Evolutionary conservation across 345 rosid genomes (phyloP).

Genomic region (Eucalyptus tenuipes): DNA sequence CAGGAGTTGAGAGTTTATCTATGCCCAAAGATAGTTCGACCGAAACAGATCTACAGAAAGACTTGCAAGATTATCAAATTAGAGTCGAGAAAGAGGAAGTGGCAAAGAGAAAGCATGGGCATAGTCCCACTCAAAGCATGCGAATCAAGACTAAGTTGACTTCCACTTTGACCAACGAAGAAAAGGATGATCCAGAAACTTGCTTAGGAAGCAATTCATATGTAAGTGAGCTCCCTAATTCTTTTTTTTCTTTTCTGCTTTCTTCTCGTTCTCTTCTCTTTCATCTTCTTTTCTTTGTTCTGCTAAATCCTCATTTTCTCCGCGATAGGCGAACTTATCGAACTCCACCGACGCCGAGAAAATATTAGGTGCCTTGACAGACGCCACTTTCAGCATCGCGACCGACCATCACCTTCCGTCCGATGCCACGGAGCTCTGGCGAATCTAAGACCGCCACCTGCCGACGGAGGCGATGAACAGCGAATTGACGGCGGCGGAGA

Average conservation of each 20-base stretch:
- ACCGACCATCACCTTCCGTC: neutral
- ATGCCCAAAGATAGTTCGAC: neutral
- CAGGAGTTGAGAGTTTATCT: no score
- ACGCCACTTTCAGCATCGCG: neutral
- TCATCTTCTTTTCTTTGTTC: no score
- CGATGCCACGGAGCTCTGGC: no score
- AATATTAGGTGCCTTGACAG: no score
- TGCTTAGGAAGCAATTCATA: neutral
- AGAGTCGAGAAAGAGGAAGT: no score
- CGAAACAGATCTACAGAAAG: rapidly evolving
- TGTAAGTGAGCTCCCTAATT: neutral
- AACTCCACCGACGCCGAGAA: neutral
- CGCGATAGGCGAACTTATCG: neutral
- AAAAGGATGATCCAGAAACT: neutral
- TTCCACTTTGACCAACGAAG: neutral
- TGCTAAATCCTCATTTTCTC: neutral
- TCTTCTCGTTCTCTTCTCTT: neutral
- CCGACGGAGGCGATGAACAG: no score
- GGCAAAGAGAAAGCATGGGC: no score
- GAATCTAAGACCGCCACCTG: no score
- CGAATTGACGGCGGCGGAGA: rapidly evolving
- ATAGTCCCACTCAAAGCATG: no score
- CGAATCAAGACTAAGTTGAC: no score
- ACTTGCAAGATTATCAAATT: no score
- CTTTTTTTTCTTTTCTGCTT: no score